phyloP scores from a whole-genome alignment of 345 rosid genomes.

The Acer yangbiense region DNA sequence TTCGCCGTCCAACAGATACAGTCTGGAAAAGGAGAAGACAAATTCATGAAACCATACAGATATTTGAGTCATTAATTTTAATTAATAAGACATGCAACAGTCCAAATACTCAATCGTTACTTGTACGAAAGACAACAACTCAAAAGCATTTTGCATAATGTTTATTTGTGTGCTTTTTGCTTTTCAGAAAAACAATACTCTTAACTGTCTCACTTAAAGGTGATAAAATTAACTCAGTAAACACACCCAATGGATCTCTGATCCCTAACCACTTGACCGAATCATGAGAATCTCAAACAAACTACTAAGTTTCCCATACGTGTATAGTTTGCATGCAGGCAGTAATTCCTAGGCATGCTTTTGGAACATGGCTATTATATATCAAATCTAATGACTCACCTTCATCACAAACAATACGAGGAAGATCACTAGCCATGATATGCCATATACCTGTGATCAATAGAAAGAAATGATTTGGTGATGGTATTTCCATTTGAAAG shows the following conservation, averaged over 20 bases:
- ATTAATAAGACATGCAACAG: background rate
- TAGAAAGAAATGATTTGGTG: background rate
- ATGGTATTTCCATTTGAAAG: background rate
- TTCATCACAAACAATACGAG: conserved; percentile 91
- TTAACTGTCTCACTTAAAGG: background rate
- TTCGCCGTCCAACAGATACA: conserved; percentile 93
- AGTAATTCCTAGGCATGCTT: background rate
- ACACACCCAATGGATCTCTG: background rate
- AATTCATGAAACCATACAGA: background rate
- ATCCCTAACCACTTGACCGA: background rate
- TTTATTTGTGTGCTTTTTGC: no score
- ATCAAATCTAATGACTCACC: conserved; percentile 44
- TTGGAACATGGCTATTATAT: conserved; percentile 6
- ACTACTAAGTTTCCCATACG: background rate
- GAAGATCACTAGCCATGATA: conserved; percentile 96
- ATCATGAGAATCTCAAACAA: background rate
- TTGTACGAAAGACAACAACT: background rate
- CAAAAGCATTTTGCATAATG: background rate
- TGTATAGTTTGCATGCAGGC: background rate
- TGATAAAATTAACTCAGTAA: background rate
- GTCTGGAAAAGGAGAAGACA: conserved; percentile 50
- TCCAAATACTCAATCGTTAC: background rate
- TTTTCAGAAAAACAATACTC: background rate
- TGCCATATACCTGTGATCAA: conserved; percentile 74
- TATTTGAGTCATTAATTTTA: background rate